Evolutionary conservation across 2,329 filamentous ascomycete species (phyloP), one percentile per base, ranked within the genome.

Genomic region (Ceratocystis alfenasii): DNA sequence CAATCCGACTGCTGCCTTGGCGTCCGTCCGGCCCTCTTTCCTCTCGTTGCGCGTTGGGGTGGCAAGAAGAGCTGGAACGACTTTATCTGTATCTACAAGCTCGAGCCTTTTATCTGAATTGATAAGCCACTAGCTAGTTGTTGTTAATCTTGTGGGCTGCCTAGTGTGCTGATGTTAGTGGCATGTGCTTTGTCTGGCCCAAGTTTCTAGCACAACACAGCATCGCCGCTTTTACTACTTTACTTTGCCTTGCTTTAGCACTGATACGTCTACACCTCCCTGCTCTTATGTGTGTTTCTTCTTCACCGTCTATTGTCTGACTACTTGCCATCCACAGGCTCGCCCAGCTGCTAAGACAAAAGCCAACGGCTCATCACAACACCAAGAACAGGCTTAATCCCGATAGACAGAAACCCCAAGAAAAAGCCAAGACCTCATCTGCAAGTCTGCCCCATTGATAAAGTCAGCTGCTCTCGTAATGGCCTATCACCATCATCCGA

Each of bases 361-460:
- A 41, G 36, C 36, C 36, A 41, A 5, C 36, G 10, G 46, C 46
- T 10, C 46, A 50, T 22, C 22, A 8, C 22, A 8, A 8, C 46
- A 22, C n/a, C 22, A 22, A 33, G 30, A 33, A 50, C n/a, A 50
- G 46, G 6, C n/a, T 22, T 50, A 50, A n/a, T 20, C 22, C 53
- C 22, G 25, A 57, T 57, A 57, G 30, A 57, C 53, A 53, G 20
- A 55, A 36, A 53, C 46, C n/a, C 45, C 45, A 63, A 63, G 46
- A 63, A 63, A 48, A 61, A 64, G 65, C 65, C 65, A 67, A 67
- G 55, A 62, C 62, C n/a, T 22, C 2, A 22, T 25, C 64, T 67
- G 62, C 65, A 67, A 62, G 50, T 15, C 46, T 36, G 7, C 30
- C n/a, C 33, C 28, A 50, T 28, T 57, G 25, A 33, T 46, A 50